Base-by-base conservation (phyloP, 1,284 basidiomycete species). In the Ceratobasidium sp. region DNA sequence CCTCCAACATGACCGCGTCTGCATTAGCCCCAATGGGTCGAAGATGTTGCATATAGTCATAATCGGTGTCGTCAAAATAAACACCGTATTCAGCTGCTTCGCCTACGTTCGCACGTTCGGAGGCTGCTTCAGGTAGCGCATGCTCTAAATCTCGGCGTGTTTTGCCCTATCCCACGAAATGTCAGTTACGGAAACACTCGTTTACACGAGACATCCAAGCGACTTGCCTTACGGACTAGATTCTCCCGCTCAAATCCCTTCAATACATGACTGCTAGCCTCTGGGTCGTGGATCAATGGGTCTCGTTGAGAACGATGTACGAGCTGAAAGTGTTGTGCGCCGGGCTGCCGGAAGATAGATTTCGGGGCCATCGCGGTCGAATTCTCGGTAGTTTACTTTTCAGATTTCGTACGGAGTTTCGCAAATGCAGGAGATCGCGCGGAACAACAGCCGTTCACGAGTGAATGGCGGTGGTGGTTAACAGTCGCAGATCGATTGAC, bases 41-140 rank as follows among this genome's bases (percentile, higher is more conserved):
- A 43, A 99, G 85, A 82, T 99, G 97, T 81, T 97, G 92, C 94
- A 98, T 97, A 84, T 99, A 99, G 81, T 99, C 94, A 83, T 99
- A 99, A 72, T 94, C 87, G n/a, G 94, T 93, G 79, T 99, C 97
- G 82, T 99, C 96, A 83, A 89, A 99, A 82, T 95, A 96, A 78
- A 99, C 84, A 10, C 96, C 97, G 80, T 98, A 97, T 28, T 89
- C 80, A 3, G 93, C 85, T 0, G 97, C 97, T 83, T 99, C 94
- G 72, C 96, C 97, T 74, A 89, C 81, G 73, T 88, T 89, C 23
- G 82, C 76, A 76, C 76, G 62, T n/a, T 90, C 88, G 23, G 86
- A 86, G 8, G 87, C 82, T n/a, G 88, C 80, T 26, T 45, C 23
- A 21, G 67, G 67, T 12, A 92, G 81, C 4, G 84, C 77, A 2